Conservation (phyloP, 2,329 filamentous ascomycete genomes). For the Neurospora crassa region DNA sequence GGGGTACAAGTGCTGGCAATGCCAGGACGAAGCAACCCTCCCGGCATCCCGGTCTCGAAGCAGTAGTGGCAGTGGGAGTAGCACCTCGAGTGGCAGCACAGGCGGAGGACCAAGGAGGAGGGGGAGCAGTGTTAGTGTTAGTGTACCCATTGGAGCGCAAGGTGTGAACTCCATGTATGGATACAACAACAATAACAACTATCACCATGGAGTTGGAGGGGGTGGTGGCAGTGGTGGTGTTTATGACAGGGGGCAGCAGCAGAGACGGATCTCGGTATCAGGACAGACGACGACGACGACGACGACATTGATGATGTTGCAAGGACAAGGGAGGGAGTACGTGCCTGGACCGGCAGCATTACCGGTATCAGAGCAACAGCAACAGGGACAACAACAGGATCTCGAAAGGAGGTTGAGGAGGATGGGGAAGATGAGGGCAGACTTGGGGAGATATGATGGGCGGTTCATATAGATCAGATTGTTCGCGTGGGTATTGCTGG, state of each 20-base stretch:
- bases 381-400: background rate
- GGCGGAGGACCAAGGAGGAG: background rate
- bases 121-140: background rate
- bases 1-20: slow-evolving; percentile 29
- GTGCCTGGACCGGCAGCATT: background rate
- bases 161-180: background rate
- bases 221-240: too few relatives aligned
- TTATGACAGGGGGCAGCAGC: background rate
- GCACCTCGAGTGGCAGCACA: background rate
- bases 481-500: background rate
- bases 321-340: background rate
- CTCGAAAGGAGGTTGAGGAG: background rate
- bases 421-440: background rate
- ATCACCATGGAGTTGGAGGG: background rate
- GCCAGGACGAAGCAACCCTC: slow-evolving; percentile 20
- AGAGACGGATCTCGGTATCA: background rate
- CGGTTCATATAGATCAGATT: background rate
- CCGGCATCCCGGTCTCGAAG: slow-evolving; percentile 4
- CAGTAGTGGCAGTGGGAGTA: background rate
- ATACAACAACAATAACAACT: background rate
- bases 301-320: background rate
- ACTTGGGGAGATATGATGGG: background rate
- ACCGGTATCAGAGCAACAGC: background rate
- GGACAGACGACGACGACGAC: background rate
- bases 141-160: background rate